Base-by-base conservation (phyloP, 805 yeast species). In the Nakazawaea wyomingensis region DNA sequence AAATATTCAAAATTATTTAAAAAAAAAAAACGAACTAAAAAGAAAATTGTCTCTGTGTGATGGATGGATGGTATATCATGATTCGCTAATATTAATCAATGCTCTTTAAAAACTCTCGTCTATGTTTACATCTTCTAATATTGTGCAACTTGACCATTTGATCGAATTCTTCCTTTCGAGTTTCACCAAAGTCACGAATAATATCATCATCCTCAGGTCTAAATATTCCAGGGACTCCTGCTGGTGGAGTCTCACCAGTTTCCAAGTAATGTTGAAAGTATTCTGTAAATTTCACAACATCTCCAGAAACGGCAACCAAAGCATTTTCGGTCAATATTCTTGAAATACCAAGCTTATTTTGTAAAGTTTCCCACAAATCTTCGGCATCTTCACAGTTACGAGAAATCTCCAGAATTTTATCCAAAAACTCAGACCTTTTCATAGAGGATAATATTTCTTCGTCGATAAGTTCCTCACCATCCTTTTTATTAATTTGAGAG, bases 131-230 rank as follows among this genome's bases (percentile, higher is more conserved):
- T 22, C 35, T 18, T 21, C 28, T 37, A 27, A 24, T 34, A 4
- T 37, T 37, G 20, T 44, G 47, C n/a, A 44, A 30, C 17, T 39
- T 31, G 20, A 34, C 19, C 27, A 44, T 9, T 13, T 34, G 14
- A 9, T 4, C 5, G 10, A 34, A 18, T 14, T n/a, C 29, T 13
- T 29, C 28, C 19, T 34, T 34, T 16, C 32, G 32, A 2, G 32
- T 29, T n/a, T 28, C 38, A 2, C 21, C 22, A 16, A 17, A n/a
- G 5, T 26, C 24, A 4, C 11, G 11, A 18, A 44, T 6, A 4
- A 39, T 18, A 7, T 39, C 40, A 31, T 44, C 47, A 19, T 44
- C 9, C 18, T 44, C 43, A 10, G n/a, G n/a, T 13, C 43, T 39
- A 18, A 31, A 44, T 7, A 44, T 38, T 4, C 47, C 47, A 16